Evolutionary conservation across 2,329 filamentous ascomycete species (phyloP), one percentile per base, ranked within the genome.

Genomic region (Diplodia mutila): DNA sequence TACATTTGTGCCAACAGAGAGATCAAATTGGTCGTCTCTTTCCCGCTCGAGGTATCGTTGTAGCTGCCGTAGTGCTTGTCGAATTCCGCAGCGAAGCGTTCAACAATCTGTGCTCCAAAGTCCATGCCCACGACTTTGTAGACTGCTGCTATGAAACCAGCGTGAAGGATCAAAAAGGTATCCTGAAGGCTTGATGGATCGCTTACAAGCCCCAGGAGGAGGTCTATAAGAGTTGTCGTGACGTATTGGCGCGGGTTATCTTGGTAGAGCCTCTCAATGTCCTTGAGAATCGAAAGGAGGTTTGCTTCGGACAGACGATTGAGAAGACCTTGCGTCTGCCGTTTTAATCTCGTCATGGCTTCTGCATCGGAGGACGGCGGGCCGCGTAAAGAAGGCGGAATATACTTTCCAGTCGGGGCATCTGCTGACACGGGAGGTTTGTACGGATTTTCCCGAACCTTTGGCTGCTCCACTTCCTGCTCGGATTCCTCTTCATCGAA

Each of bases 281-380:
- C 91, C 52, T 87, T 86, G 3, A 97, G 82, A 65, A 98, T 97
- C 1, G 92, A 91, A 6, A 97, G 79, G 70, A 99, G 84, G 73
- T 95, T 98, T 46, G 93, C 89, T 75, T 98, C 94, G 0, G 95
- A 97, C 37, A 99, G 84, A 75, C 94, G 90, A 78, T 99, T 99
- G 75, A 99, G 86, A 21, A 95, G 85, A 75, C 95, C 94, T 76
- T 98, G 93, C 0, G 92, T 85, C 74, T 96, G 92, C 69, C 92
- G 88, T 68, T 89, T 89, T 61, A 99, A 82, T 48, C 91, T 89
- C 14, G 84, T 83, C 57, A 91, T 82, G 51, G 86, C 82, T 76
- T 96, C 91, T 1, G 86, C 85, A 70, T 91, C 89, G 0, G 88
- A 87, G 1, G 85, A 84, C 2, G 86, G 80, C 39, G 85, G 81